Percentiles rank a stretch among this genome's conserved stretches.
Evolutionary conservation across 2,329 filamentous ascomycete genomes (phyloP).

Genomic region (Byssochlamys sp.): DNA sequence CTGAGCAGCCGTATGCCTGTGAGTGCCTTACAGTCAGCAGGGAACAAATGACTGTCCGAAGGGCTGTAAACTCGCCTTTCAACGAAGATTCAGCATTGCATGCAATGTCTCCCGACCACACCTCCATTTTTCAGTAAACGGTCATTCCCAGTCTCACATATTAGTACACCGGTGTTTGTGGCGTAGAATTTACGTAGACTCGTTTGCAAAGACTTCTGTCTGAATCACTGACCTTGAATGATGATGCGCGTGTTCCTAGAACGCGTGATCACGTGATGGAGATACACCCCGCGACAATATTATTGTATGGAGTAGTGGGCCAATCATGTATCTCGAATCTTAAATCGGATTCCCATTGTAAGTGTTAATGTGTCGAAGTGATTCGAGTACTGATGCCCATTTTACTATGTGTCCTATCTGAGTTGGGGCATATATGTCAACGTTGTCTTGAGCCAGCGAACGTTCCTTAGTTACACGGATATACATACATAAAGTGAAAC

Average conservation of each 20-base stretch:
- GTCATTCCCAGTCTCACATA: not conserved
- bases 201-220: not conserved
- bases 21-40: slow-evolving; percentile 1
- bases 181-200: not conserved
- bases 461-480: no score
- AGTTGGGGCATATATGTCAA: not conserved
- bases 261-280: not conserved
- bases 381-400: not conserved
- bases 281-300: not conserved
- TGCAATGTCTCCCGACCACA: slow-evolving; percentile 29
- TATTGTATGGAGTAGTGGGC: not conserved
- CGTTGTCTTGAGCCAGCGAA: no score
- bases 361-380: not conserved
- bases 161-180: not conserved
- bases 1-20: slow-evolving; percentile 27
- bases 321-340: not conserved
- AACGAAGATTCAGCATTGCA: slow-evolving; percentile 18
- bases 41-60: not conserved
- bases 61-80: slow-evolving; percentile 18
- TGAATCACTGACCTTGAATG: not conserved
- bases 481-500: no score
- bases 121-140: slow-evolving; percentile 20
- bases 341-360: not conserved
- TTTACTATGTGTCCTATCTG: not conserved
- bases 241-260: not conserved